Conservation (phyloP, 352 stramenopile species). For the Globisporangium parvum region DNA sequence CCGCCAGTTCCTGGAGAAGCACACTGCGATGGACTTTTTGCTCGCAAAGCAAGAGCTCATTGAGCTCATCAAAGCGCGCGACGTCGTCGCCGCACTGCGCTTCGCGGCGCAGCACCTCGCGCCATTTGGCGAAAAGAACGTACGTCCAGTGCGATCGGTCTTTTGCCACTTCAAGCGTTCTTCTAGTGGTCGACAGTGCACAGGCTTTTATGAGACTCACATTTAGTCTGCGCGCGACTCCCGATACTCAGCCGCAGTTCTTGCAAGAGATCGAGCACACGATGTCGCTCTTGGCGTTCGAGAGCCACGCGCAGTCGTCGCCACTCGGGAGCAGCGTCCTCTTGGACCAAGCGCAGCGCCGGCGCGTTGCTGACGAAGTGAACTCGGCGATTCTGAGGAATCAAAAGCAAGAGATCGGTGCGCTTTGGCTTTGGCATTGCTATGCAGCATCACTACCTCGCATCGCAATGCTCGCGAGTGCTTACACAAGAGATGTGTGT, state of each 20-base stretch:
- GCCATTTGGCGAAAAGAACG: slow-evolving; percentile 68
- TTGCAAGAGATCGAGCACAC: slow-evolving; percentile 73
- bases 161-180: no score
- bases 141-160: slow-evolving; percentile 9
- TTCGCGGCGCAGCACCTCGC: slow-evolving; percentile 73
- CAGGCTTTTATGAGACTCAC: no score
- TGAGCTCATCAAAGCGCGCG: slow-evolving; percentile 64
- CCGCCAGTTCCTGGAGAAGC: slow-evolving; percentile 58
- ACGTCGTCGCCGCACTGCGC: slow-evolving; percentile 55
- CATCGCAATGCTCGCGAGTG: background rate
- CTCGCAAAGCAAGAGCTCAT: slow-evolving; percentile 78
- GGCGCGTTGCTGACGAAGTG: slow-evolving; percentile 63
- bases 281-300: slow-evolving; percentile 74
- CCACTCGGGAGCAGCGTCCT: slow-evolving; percentile 29
- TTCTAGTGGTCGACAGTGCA: no score
- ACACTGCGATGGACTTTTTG: slow-evolving; percentile 63
- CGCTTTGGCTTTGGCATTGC: slow-evolving; percentile 1
- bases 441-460: background rate
- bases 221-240: no score
- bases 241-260: slow-evolving; percentile 40
- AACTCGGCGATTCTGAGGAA: slow-evolving; percentile 67
- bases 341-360: slow-evolving; percentile 53
- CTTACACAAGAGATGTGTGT: background rate
- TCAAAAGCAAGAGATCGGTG: slow-evolving; percentile 73
- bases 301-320: slow-evolving; percentile 52